Evolutionary conservation across 2,329 filamentous ascomycete species (phyloP).

Genomic region (Pseudogymnoascus sp.): DNA sequence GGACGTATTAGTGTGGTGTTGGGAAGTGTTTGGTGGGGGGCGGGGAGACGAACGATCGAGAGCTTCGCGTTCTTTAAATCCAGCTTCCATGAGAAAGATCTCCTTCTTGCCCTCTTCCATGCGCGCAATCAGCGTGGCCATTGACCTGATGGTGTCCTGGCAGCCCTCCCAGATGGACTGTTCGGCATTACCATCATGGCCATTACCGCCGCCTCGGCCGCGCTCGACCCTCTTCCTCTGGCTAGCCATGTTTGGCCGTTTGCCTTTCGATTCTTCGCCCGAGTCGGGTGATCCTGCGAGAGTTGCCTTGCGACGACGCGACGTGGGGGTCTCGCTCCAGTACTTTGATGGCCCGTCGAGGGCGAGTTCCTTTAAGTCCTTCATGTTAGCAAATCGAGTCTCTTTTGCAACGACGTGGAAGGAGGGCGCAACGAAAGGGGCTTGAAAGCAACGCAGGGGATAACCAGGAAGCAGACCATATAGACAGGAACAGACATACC

Average conservation of each 20-base stretch:
- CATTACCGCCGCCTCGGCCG: not conserved
- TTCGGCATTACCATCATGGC: not conserved
- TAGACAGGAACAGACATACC: constrained; percentile 7
- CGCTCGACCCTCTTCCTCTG: constrained; percentile 7
- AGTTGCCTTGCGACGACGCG: not conserved
- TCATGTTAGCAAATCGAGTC: not conserved
- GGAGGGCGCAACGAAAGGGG: not conserved
- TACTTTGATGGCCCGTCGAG: constrained; percentile 9
- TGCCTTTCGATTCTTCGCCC: not conserved
- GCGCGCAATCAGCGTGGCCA: not conserved
- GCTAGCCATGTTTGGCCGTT: not conserved
- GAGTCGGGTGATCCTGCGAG: not conserved
- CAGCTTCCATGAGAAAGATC: not conserved
- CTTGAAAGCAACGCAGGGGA: not conserved
- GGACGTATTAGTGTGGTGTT: not conserved
- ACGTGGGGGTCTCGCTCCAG: not conserved
- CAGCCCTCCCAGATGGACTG: not conserved
- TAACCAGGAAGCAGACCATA: constrained; percentile 8
- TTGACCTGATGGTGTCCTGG: not conserved
- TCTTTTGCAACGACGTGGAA: not conserved
- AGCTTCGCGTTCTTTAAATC: not conserved
- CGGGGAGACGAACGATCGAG: not conserved
- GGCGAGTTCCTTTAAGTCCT: not conserved
- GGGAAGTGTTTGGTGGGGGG: not conserved
- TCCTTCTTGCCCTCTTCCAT: not conserved